Base-by-base conservation (phyloP, 2,329 filamentous ascomycete species). In the Aureobasidium pullulans region DNA sequence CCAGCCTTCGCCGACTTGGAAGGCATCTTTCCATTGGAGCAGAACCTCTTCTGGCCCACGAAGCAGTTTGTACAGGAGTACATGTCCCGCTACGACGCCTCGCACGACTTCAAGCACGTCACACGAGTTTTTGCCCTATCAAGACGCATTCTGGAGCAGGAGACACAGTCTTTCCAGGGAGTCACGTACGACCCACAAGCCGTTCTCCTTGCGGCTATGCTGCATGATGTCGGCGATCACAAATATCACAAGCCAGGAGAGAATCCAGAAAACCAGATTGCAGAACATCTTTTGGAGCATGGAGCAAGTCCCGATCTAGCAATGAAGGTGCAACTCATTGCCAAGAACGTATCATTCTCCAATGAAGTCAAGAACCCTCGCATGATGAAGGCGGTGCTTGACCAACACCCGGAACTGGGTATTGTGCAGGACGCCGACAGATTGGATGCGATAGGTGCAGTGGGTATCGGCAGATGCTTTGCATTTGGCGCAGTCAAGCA, bases 401-500 rank as follows among this genome's bases (percentile, higher is more conserved):
- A 69, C 6, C 68, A 74, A 32, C 77, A 88, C 70, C 89, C 89
- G 1, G 90, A 94, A 71, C 76, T 94, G 36, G 91, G 84, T 0
- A 83, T 96, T 49, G 90, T 96, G 34, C 92, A 96, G 74, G 93
- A 96, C 72, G 92, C 92, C 4, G 93, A 96, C 75, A 81, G 92
- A 6, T 77, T 97, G n/a, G 93, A 97, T 74, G 89, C 91, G 4
- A 85, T 96, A 52, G 93, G 92, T 1, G 90, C 89, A 0, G 83
- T 96, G 32, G 93, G 93, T 0, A 86, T 96, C 60, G 92, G 84
- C 2, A 78, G 93, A 44, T 84, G 83, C 42, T 92, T 94, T 70
- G 85, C 87, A 0, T 96, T 85, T 70, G 84, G 87, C 0, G 91
- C 87, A 0, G 86, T 85, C 10, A 84, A 81, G 71, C 62, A 72